Conservation (phyloP, 2,329 filamentous ascomycete species). For the Colletotrichum eremochloae region DNA sequence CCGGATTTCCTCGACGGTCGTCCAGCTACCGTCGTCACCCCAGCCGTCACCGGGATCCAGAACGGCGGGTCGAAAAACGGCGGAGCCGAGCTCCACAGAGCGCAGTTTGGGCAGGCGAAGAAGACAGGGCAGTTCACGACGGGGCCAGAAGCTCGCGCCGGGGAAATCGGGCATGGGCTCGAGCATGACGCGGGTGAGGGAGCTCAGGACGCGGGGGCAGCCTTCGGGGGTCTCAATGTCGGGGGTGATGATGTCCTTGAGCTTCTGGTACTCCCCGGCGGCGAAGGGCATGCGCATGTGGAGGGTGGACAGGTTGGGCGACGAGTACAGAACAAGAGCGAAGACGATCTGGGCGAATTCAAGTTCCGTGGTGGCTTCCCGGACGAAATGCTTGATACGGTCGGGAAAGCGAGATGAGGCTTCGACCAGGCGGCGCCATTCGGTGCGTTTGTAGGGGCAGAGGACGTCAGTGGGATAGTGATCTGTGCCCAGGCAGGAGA, state of each 20-base stretch:
- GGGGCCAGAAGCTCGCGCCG: slow-evolving; percentile 38
- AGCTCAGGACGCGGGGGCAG: slow-evolving; percentile 35
- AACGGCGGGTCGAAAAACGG: slow-evolving; percentile 34
- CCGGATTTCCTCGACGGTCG: slow-evolving; percentile 39
- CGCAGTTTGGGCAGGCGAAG: slow-evolving; percentile 35
- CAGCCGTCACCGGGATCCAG: slow-evolving; percentile 37
- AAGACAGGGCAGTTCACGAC: slow-evolving; percentile 36
- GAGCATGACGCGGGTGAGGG: slow-evolving; percentile 40
- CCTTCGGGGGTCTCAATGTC: slow-evolving; percentile 36
- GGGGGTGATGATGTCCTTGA: slow-evolving; percentile 37
- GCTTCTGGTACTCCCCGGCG: slow-evolving; percentile 40
- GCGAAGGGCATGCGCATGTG: slow-evolving; percentile 42
- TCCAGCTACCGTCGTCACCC: slow-evolving; percentile 41
- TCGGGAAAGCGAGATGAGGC: slow-evolving; percentile 30
- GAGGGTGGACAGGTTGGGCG: slow-evolving; percentile 31
- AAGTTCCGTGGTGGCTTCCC: slow-evolving; percentile 32
- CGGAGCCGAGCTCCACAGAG: slow-evolving; percentile 38
- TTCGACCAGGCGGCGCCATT: slow-evolving; percentile 35
- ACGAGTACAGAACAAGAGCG: slow-evolving; percentile 39
- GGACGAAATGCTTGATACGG: slow-evolving; percentile 33
- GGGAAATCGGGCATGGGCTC: slow-evolving; percentile 41
- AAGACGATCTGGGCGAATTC: slow-evolving; percentile 40
- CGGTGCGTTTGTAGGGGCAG: slow-evolving; percentile 38
- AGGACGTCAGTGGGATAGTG: slow-evolving; percentile 39
- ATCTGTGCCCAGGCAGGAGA: slow-evolving; percentile 36